Conservation (phyloP, 306 rosid species). For the Astragalus glycyphyllos region DNA sequence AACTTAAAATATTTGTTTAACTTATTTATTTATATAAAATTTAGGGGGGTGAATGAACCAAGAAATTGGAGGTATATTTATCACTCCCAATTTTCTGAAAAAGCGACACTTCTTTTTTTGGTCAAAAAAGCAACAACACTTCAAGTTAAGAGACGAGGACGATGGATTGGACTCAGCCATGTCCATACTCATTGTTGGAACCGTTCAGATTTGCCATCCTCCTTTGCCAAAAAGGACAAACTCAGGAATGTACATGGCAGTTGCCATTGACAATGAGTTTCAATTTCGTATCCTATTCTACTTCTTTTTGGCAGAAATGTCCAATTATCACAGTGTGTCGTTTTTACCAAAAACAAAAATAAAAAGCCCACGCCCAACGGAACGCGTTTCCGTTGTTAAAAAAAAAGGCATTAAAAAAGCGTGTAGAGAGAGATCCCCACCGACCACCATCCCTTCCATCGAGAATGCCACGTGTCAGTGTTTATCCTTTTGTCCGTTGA, state of each 20-base stretch:
- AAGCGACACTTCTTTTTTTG: no score
- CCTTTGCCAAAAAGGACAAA: conserved; percentile 40
- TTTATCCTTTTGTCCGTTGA: conserved; percentile 61
- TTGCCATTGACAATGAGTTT: conserved; percentile 15
- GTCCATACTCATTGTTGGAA: neutral
- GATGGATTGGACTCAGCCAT: conserved; percentile 10
- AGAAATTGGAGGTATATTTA: no score
- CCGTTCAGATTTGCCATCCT: conserved; percentile 35
- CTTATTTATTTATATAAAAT: no score
- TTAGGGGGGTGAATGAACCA: no score
- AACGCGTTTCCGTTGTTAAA: conserved; percentile 24
- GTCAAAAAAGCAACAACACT: no score
- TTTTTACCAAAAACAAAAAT: neutral
- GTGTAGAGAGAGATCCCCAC: conserved; percentile 19
- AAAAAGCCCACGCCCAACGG: conserved; percentile 36
- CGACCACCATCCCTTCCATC: conserved; percentile 33
- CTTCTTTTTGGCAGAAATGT: neutral
- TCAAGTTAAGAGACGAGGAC: neutral
- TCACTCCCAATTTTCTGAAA: no score
- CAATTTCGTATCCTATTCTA: neutral
- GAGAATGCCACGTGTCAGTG: conserved; percentile 52
- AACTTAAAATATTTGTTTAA: no score
- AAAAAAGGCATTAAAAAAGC: conserved; percentile 44
- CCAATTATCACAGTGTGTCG: neutral
- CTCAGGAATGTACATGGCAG: conserved; percentile 2